Evolutionary conservation across 371 early-diverging fungal genomes (phyloP), one percentile per base, ranked within the genome.

Genomic region (Parasitella parasitica): DNA sequence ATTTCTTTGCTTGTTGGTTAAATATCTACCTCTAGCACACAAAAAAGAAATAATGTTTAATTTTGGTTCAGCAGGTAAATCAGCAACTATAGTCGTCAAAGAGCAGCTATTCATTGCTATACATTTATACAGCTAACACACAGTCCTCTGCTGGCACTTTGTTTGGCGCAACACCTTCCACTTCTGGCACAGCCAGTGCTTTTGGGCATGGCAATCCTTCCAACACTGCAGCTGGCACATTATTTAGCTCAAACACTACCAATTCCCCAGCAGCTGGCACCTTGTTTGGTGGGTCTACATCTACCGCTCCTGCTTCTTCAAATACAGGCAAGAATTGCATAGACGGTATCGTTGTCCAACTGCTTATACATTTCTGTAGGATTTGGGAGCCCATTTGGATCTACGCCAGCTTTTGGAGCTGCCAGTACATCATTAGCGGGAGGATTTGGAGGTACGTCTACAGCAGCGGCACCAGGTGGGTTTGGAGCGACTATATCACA

Each of bases 261-360:
- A 64, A 57, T 32, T 48, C 73, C 16, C 61, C 63, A 28, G 67
- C 81, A 55, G 83, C 80, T 37, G 66, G 65, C 22, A 69, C 67
- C 6, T 61, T 76, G 28, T 61, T 76, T 67, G 78, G 77, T 57
- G 81, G 76, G 37, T 69, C 71, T 15, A 65, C 58, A 51, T 63
- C 38, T 39, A 64, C n/a, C 41, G 64, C 30, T 55, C 72, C 4
- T 62, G 65, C n/a, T 52, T 64, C 30, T 49, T 72, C 4, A 64
- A 64, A 46, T 18, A 48, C 67, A 3, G 43, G 43, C 22, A 43
- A n/a, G n/a, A n/a, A 43, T 22, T 43, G 43, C 43, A 20, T 38
- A 18, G 11, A 9, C 1, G 6, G 0, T 22, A 43, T 20, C 22
- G n/a, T n/a, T n/a, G n/a, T 18, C 18, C 43, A 43, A 20, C 0